These are phyloP conservation scores for Nymphaea colorata DNA, from an alignment of 164 flowering plant genomes.

Conservation along the genomic window DNA sequence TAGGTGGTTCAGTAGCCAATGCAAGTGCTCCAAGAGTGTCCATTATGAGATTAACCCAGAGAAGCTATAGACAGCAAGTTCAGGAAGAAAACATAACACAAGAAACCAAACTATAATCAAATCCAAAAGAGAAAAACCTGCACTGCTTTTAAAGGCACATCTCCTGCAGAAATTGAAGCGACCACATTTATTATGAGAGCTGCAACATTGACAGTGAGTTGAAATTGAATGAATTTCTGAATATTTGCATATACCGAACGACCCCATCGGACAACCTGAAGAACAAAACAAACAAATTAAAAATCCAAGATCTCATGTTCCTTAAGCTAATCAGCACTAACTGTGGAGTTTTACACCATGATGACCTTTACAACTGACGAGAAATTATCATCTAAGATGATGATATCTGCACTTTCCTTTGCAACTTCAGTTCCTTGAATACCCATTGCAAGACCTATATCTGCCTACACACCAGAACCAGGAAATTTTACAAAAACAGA, in stretches of 20 bases:
- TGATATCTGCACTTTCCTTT: slow-evolving; percentile 93
- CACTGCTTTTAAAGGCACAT: slow-evolving; percentile 85
- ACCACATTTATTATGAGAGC: slow-evolving; percentile 88
- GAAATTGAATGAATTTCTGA: slow-evolving; percentile 95
- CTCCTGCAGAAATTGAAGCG: slow-evolving; percentile 73
- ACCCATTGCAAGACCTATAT: slow-evolving; percentile 98
- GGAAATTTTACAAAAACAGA: background rate
- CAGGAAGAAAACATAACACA: background rate
- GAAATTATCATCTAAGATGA: slow-evolving; percentile 95
- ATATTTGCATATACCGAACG: slow-evolving; percentile 94
- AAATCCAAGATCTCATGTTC: background rate
- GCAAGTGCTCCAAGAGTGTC: slow-evolving; percentile 98
- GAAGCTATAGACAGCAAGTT: slow-evolving; percentile 40
- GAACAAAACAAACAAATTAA: slow-evolving; percentile 2
- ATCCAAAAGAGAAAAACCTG: slow-evolving; percentile 37
- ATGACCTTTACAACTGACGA: slow-evolving; percentile 88
- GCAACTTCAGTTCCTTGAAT: slow-evolving; percentile 97
- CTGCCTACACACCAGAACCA: slow-evolving; percentile 45
- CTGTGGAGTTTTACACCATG: background rate
- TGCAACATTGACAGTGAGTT: slow-evolving; percentile 92
- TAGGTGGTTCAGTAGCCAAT: slow-evolving; percentile 95
- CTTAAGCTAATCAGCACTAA: background rate
- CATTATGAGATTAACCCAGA: slow-evolving; percentile 98
- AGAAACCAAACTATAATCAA: background rate
- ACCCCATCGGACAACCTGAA: slow-evolving; percentile 95